A percentile compares a stretch with the other conserved stretches of the same genome.
phyloP scores from a whole-genome alignment of 768 basidiomycete genomes.

The Podaxis carcinomalis region DNA sequence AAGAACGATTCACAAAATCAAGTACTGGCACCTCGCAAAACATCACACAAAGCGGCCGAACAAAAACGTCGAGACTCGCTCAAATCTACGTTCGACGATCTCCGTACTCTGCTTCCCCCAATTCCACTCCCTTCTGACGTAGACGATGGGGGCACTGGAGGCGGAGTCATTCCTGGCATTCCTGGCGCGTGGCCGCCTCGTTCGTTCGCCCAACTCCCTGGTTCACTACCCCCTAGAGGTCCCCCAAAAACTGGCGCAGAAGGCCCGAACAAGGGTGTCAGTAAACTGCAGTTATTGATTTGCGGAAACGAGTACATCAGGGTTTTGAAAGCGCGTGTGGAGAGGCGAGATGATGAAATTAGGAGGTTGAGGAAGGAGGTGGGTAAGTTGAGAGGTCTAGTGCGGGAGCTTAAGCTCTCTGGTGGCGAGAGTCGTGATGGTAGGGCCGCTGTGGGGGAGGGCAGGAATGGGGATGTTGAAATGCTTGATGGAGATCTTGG shows the following conservation, averaged over 20 bases:
- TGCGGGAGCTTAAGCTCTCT: constrained; percentile 24
- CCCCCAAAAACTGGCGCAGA: constrained; percentile 82
- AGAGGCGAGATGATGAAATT: constrained; percentile 80
- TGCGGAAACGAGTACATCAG: constrained; percentile 90
- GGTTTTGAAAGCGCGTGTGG: constrained; percentile 69
- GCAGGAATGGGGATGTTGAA: constrained; percentile 33
- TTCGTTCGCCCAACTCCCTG: constrained; percentile 58
- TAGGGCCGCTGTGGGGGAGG: no score
- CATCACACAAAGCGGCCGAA: constrained; percentile 93
- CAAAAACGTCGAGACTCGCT: constrained; percentile 96
- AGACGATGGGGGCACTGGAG: constrained; percentile 10
- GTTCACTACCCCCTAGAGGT: constrained; percentile 84
- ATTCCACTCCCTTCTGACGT: constrained; percentile 81
- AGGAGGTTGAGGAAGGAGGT: constrained; percentile 63
- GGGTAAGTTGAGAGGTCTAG: constrained; percentile 43
- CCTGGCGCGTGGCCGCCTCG: constrained; percentile 18
- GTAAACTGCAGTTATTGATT: constrained; percentile 87
- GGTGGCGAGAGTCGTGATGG: constrained; percentile 21
- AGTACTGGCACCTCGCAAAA: constrained; percentile 42
- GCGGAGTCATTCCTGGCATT: constrained; percentile 1
- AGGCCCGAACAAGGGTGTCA: constrained; percentile 93
- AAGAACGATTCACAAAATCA: constrained; percentile 5
- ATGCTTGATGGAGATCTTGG: constrained; percentile 23
- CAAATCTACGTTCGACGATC: constrained; percentile 88
- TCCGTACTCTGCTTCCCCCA: constrained; percentile 80